These are phyloP conservation scores for Nannochloris sp. DNA, from an alignment of 139 green algal species.

Conservation along the genomic window DNA sequence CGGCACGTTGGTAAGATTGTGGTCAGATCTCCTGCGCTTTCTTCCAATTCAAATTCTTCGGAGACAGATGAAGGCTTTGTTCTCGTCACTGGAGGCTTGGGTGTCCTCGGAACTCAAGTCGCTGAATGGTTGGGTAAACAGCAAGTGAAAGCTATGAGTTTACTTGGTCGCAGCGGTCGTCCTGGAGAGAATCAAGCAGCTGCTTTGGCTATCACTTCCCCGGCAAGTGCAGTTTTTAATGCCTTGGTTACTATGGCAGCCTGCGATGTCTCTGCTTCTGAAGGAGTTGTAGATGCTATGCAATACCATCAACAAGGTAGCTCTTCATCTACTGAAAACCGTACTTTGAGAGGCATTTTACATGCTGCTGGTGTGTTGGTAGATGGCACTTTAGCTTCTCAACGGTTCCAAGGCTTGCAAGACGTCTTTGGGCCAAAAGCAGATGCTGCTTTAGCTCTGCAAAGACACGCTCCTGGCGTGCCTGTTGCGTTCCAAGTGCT, in stretches of 20 bases:
- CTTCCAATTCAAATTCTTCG: not conserved
- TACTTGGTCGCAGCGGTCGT: conserved; percentile 35
- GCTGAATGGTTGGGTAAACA: conserved; percentile 51
- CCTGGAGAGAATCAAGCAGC: not conserved
- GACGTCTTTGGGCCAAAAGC: conserved; percentile 52
- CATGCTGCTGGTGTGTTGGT: conserved; percentile 67
- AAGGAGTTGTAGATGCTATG: conserved; percentile 2
- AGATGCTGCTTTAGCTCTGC: not conserved
- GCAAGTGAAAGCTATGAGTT: conserved; percentile 8
- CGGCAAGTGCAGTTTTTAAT: not conserved
- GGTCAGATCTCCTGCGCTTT: conserved; percentile 36
- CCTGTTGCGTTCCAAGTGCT: conserved; percentile 43
- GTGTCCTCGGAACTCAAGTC: conserved; percentile 42
- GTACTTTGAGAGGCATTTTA: conserved; percentile 27
- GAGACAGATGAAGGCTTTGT: not conserved
- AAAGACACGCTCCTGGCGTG: not conserved
- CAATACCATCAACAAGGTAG: not conserved
- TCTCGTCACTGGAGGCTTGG: conserved; percentile 32
- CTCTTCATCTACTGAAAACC: not conserved
- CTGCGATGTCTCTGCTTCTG: conserved; percentile 19
- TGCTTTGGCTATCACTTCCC: not conserved
- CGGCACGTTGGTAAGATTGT: conserved; percentile 82
- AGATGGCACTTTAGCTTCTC: conserved; percentile 55
- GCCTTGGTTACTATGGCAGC: conserved; percentile 12
- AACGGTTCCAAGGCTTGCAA: conserved; percentile 32